Evolutionary conservation across 2,329 filamentous ascomycete species (phyloP).

Genomic region (Aspergillus terreus): DNA sequence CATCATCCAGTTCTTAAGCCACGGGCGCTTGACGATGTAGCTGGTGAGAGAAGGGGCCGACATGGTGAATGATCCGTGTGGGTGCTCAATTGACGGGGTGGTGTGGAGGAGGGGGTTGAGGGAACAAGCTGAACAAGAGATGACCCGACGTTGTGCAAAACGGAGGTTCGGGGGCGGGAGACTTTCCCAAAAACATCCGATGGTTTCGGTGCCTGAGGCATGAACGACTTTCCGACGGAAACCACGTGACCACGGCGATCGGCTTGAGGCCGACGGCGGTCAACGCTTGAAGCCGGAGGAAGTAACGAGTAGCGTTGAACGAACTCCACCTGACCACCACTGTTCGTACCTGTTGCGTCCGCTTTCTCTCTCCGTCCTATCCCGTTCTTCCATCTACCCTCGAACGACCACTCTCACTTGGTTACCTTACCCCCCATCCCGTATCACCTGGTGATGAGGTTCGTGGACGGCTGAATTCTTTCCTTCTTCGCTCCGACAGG

Average conservation of each 20-base stretch:
- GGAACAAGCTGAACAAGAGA: conserved; percentile 30
- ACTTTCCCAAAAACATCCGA: conserved; percentile 27
- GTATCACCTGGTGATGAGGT: conserved; percentile 15
- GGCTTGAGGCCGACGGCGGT: conserved; percentile 15
- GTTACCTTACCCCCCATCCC: conserved; percentile 3
- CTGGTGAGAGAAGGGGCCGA: conserved; percentile 69
- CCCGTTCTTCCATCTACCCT: conserved; percentile 7
- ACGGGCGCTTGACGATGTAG: conserved; percentile 78
- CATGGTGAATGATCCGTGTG: conserved; percentile 50
- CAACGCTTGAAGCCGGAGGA: conserved; percentile 11
- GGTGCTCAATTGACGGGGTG: conserved; percentile 28
- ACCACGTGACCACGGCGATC: conserved; percentile 3
- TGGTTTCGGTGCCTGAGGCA: conserved; percentile 15
- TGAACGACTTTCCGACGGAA: neutral
- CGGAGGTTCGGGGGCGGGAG: conserved; percentile 29
- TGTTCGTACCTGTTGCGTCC: conserved; percentile 1
- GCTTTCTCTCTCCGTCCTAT: conserved; percentile 11
- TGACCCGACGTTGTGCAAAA: conserved; percentile 40
- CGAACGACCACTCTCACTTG: conserved; percentile 6
- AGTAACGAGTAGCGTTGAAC: neutral
- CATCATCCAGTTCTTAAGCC: conserved; percentile 73
- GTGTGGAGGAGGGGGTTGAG: conserved; percentile 23
- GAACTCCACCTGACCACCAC: conserved; percentile 21
- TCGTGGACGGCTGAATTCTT: conserved; percentile 19
- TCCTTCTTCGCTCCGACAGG: conserved; percentile 20